A percentile compares a stretch with the other conserved stretches of the same genome.
phyloP scores from a whole-genome alignment of 1,284 basidiomycete species.

The Sparassis latifolia region DNA sequence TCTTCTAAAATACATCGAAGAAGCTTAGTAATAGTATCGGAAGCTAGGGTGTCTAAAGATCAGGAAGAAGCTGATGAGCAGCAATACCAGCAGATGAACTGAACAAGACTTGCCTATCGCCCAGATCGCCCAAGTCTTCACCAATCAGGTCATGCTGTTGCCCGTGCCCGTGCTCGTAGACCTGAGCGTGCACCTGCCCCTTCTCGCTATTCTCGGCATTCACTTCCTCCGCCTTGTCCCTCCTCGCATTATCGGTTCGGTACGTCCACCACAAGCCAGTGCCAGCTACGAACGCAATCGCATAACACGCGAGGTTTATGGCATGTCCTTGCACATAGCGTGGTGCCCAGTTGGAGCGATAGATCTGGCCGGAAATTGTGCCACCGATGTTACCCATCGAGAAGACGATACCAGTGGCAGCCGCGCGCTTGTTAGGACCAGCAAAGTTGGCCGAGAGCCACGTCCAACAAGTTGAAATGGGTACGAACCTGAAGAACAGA shows the following conservation, averaged over 20 bases:
- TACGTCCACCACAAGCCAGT: slow-evolving; percentile 23
- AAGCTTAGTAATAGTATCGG: slow-evolving; percentile 19
- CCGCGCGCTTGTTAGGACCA: slow-evolving; percentile 25
- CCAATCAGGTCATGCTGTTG: slow-evolving; percentile 16
- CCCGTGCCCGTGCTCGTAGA: background rate
- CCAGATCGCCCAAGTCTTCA: slow-evolving; percentile 24
- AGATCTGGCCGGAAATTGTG: slow-evolving; percentile 24
- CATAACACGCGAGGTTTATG: slow-evolving; percentile 25
- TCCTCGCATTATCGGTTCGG: slow-evolving; percentile 17
- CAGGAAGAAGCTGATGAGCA: background rate
- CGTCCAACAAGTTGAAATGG: slow-evolving; percentile 25
- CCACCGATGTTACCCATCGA: slow-evolving; percentile 26
- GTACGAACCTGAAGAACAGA: slow-evolving; percentile 20
- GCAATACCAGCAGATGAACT: background rate
- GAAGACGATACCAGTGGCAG: slow-evolving; percentile 24
- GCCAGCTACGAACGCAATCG: slow-evolving; percentile 19
- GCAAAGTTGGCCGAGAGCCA: slow-evolving; percentile 25
- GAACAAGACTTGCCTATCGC: slow-evolving; percentile 21
- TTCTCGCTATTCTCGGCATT: slow-evolving; percentile 7
- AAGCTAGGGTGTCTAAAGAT: slow-evolving; percentile 22
- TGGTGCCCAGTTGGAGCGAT: slow-evolving; percentile 26
- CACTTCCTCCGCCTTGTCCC: slow-evolving; percentile 16
- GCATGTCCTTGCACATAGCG: slow-evolving; percentile 27
- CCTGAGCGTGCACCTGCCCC: background rate
- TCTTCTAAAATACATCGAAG: background rate